Evolutionary conservation across 2,329 filamentous ascomycete genomes (phyloP).

Genomic region (Didymella exigua): DNA sequence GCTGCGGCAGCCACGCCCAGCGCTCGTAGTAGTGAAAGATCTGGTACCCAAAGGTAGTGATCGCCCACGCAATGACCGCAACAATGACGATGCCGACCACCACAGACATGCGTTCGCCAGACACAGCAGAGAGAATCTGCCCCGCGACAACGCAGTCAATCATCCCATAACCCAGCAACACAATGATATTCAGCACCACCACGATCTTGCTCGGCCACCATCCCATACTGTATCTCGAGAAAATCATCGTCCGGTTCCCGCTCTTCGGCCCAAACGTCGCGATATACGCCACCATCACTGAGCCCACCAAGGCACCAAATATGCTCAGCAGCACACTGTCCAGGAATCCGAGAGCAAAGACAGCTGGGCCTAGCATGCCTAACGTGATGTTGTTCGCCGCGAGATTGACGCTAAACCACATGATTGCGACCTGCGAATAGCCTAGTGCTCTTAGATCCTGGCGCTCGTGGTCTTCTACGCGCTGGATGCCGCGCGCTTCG

Average conservation of each 20-base stretch:
- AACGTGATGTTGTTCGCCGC: slow-evolving; percentile 68
- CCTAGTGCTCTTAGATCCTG: slow-evolving; percentile 58
- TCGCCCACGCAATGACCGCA: slow-evolving; percentile 65
- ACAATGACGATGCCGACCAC: slow-evolving; percentile 71
- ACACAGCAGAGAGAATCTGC: slow-evolving; percentile 71
- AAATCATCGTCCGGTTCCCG: slow-evolving; percentile 67
- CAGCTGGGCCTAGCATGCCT: slow-evolving; percentile 66
- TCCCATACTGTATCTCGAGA: slow-evolving; percentile 65
- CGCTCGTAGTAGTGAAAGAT: slow-evolving; percentile 73
- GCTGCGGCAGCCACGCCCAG: slow-evolving; percentile 68
- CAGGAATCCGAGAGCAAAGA: slow-evolving; percentile 63
- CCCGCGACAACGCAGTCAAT: slow-evolving; percentile 71
- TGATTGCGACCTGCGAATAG: slow-evolving; percentile 61
- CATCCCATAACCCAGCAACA: slow-evolving; percentile 66
- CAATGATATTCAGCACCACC: slow-evolving; percentile 66
- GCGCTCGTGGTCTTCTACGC: slow-evolving; percentile 61
- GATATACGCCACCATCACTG: slow-evolving; percentile 62
- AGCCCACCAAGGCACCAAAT: slow-evolving; percentile 63
- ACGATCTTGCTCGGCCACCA: slow-evolving; percentile 70
- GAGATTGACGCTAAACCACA: slow-evolving; percentile 69
- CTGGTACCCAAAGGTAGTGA: slow-evolving; percentile 71
- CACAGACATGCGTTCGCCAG: slow-evolving; percentile 63
- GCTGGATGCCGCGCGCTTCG: slow-evolving; percentile 65
- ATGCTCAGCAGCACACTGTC: slow-evolving; percentile 63
- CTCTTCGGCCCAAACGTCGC: slow-evolving; percentile 66